Evolutionary conservation across 2,329 filamentous ascomycete genomes (phyloP).

Genomic region (Pestalotiopsis sp.): DNA sequence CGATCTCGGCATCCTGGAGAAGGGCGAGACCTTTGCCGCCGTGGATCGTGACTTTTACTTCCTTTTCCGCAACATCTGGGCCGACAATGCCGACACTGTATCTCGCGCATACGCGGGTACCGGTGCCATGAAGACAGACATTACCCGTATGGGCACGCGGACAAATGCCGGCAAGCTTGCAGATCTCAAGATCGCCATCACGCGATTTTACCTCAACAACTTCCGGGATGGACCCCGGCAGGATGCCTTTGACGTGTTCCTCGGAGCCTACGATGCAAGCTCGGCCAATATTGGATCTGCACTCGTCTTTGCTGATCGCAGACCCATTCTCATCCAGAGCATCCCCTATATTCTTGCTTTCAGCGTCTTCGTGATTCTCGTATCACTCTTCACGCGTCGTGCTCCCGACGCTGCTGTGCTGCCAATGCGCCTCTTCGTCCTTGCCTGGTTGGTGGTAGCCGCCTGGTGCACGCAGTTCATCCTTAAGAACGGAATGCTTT

Average conservation of each 20-base stretch:
- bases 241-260: slow-evolving; percentile 93
- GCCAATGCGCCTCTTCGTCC: slow-evolving; percentile 78
- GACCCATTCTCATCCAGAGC: slow-evolving; percentile 88
- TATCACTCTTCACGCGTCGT: slow-evolving; percentile 73
- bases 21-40: slow-evolving; percentile 74
- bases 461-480: slow-evolving; percentile 79
- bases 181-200: slow-evolving; percentile 86
- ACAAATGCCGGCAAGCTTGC: slow-evolving; percentile 84
- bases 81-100: slow-evolving; percentile 96
- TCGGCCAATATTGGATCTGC: slow-evolving; percentile 71
- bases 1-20: slow-evolving; percentile 77
- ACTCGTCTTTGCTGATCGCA: slow-evolving; percentile 79
- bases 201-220: slow-evolving; percentile 91
- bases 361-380: slow-evolving; percentile 79
- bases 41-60: slow-evolving; percentile 84
- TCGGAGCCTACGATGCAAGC: slow-evolving; percentile 81
- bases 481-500: slow-evolving; percentile 83
- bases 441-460: slow-evolving; percentile 75
- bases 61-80: slow-evolving; percentile 96
- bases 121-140: slow-evolving; percentile 96
- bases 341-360: slow-evolving; percentile 89
- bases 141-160: slow-evolving; percentile 89
- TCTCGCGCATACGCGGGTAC: slow-evolving; percentile 93
- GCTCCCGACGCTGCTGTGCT: slow-evolving; percentile 76
- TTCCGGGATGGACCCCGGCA: slow-evolving; percentile 92